Evolutionary conservation across 768 basidiomycete species (phyloP).

Genomic region (Boletus rufocinnamomeus): DNA sequence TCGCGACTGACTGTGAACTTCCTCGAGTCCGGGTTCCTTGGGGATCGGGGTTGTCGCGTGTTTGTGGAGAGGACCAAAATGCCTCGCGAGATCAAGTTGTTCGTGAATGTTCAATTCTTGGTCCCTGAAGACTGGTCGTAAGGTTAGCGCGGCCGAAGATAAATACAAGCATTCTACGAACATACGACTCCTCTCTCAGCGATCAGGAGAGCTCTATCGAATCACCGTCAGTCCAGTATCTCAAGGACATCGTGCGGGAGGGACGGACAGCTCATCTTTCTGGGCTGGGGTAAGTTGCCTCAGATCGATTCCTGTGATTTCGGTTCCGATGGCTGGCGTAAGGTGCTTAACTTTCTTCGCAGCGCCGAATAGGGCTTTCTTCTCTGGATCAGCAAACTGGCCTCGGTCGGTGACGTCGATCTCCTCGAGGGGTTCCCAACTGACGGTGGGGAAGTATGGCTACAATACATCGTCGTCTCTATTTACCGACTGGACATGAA

Average conservation of each 20-base stretch:
- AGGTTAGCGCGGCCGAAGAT: neutral
- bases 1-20: conserved; percentile 61
- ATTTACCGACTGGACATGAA: neutral
- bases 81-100: conserved; percentile 69
- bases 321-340: conserved; percentile 74
- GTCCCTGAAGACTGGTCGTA: conserved; percentile 63
- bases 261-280: conserved; percentile 75
- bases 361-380: conserved; percentile 62
- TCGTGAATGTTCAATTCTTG: conserved; percentile 69
- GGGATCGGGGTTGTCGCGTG: conserved; percentile 83
- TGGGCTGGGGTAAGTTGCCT: conserved; percentile 63
- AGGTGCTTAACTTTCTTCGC: conserved; percentile 68
- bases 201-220: conserved; percentile 62
- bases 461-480: conserved; percentile 28
- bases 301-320: conserved; percentile 72
- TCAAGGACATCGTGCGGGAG: neutral
- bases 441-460: conserved; percentile 64
- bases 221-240: conserved; percentile 10
- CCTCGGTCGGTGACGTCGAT: conserved; percentile 66
- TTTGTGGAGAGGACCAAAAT: conserved; percentile 78
- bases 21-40: conserved; percentile 65
- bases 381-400: conserved; percentile 65
- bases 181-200: conserved; percentile 79
- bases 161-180: conserved; percentile 34
- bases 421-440: conserved; percentile 65